Conservation (phyloP, 441 rosid species). For the Iberis amara region DNA sequence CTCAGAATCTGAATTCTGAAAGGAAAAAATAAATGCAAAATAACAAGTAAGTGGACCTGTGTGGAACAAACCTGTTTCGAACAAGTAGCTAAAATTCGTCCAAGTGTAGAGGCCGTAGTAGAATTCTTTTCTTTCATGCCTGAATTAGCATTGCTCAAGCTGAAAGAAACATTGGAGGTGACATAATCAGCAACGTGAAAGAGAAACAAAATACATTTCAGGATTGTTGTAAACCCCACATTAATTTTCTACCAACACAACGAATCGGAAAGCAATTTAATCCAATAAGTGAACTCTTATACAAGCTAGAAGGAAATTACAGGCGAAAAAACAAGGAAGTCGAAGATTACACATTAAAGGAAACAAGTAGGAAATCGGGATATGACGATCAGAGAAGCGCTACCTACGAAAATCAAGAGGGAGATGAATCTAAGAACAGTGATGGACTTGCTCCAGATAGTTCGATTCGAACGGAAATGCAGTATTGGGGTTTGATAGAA, state of each 20-base stretch:
- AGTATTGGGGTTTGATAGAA: background rate
- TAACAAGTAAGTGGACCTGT: slow-evolving; percentile 1
- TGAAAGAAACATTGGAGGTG: background rate
- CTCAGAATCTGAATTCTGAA: slow-evolving; percentile 2
- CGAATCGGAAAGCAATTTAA: slow-evolving; percentile 8
- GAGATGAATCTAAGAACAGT: background rate
- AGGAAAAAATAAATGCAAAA: background rate
- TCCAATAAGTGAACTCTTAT: background rate
- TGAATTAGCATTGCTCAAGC: slow-evolving; percentile 37
- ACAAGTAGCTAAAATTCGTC: slow-evolving; percentile 69
- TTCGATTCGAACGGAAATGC: slow-evolving; percentile 14
- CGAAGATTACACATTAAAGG: background rate
- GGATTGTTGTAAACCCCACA: background rate
- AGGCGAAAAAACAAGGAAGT: background rate
- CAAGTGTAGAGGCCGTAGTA: slow-evolving; percentile 43
- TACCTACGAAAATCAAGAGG: slow-evolving; percentile 20
- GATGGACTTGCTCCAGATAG: slow-evolving; percentile 1
- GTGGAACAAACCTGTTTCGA: slow-evolving; percentile 62
- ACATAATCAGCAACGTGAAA: background rate
- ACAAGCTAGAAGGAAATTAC: background rate
- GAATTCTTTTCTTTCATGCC: slow-evolving; percentile 77
- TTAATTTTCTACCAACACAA: background rate
- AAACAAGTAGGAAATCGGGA: background rate
- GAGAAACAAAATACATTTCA: background rate
- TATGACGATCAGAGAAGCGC: slow-evolving; percentile 3